A percentile compares a stretch with the other conserved stretches of the same genome.
These are phyloP conservation scores for Cryptococcus hybrid DNA, from an alignment of 1,284 basidiomycete species.

Conservation along the genomic window DNA sequence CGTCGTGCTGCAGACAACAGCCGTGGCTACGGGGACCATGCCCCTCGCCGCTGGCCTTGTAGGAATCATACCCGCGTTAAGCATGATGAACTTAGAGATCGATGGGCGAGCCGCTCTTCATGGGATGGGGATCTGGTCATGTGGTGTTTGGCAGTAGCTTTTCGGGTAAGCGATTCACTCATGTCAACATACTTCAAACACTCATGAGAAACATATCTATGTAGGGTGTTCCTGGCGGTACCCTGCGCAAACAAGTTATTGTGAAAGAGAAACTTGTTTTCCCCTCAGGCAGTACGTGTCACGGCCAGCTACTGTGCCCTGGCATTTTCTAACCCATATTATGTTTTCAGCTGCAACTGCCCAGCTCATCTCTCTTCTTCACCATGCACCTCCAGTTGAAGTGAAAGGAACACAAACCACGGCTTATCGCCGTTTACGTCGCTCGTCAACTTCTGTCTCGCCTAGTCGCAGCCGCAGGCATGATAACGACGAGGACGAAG, in stretches of 20 bases:
- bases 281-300: slow-evolving; percentile 69
- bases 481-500: not conserved
- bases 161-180: slow-evolving; percentile 57
- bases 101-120: slow-evolving; percentile 75
- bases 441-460: slow-evolving; percentile 25
- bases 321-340: not conserved
- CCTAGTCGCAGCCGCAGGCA: slow-evolving; percentile 4
- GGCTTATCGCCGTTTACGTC: slow-evolving; percentile 32
- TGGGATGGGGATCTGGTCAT: slow-evolving; percentile 71
- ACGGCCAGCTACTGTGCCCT: not conserved
- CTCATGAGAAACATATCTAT: not conserved
- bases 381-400: slow-evolving; percentile 50
- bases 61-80: slow-evolving; percentile 87
- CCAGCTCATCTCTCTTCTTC: slow-evolving; percentile 90
- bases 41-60: slow-evolving; percentile 93
- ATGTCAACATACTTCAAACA: too few species aligned
- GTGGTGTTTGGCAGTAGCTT: slow-evolving; percentile 72
- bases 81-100: slow-evolving; percentile 66
- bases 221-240: slow-evolving; percentile 86
- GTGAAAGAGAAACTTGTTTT: slow-evolving; percentile 91
- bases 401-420: slow-evolving; percentile 11
- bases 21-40: slow-evolving; percentile 82
- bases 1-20: slow-evolving; percentile 90
- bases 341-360: slow-evolving; percentile 70
- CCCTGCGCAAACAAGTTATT: slow-evolving; percentile 94